Percentiles rank a stretch among this genome's conserved stretches.
These are phyloP conservation scores for Penicillium aurantiogriseum DNA, from an alignment of 2,329 filamentous ascomycete genomes.

Conservation along the genomic window DNA sequence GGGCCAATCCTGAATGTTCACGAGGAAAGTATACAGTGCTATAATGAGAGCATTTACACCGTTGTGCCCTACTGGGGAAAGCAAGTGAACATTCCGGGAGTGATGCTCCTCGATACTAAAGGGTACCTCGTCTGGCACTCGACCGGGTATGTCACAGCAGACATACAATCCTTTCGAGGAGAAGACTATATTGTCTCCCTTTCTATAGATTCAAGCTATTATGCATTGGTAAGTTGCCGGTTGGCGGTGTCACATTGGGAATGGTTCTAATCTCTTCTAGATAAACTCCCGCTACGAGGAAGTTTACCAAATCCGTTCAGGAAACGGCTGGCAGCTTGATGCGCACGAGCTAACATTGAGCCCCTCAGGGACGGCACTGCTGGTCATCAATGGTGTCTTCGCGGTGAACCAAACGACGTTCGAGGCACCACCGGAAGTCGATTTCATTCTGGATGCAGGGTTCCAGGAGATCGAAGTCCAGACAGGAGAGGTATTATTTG, in stretches of 20 bases:
- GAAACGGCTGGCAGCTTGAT: too few relatives aligned
- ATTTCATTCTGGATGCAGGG: too few relatives aligned
- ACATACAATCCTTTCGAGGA: conserved; percentile 29
- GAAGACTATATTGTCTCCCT: conserved; percentile 23
- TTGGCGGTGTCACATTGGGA: background rate
- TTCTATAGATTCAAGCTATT: conserved; percentile 27
- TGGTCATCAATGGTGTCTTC: too few relatives aligned
- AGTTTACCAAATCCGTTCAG: too few relatives aligned
- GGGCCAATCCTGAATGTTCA: background rate
- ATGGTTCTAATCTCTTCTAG: background rate
- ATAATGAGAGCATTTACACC: background rate
- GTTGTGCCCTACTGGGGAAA: background rate
- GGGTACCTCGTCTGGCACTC: conserved; percentile 32
- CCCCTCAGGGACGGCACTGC: too few relatives aligned
- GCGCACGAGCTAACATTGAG: too few relatives aligned
- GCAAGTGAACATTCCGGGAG: background rate
- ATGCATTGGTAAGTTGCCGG: conserved; percentile 24
- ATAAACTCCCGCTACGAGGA: too few relatives aligned
- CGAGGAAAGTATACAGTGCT: background rate
- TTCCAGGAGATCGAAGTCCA: too few relatives aligned
- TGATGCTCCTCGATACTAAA: conserved; percentile 19
- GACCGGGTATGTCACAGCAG: conserved; percentile 17
- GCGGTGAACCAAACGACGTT: too few relatives aligned
- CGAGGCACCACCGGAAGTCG: too few relatives aligned
- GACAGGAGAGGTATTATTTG: too few relatives aligned